These are phyloP conservation scores for Cercis canadensis DNA, from an alignment of 306 rosid species.

Conservation along the genomic window DNA sequence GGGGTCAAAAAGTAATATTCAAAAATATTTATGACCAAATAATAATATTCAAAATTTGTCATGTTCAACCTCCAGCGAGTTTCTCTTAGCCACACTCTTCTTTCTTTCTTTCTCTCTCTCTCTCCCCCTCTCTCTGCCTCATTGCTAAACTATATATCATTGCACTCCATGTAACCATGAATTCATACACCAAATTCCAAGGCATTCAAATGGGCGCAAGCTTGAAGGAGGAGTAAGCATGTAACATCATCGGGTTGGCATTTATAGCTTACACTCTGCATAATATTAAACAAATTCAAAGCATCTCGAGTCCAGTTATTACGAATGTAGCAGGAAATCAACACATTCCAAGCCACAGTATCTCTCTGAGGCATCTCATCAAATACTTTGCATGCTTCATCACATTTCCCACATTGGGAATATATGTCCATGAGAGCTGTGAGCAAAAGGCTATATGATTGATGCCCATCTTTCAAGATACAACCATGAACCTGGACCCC, in stretches of 20 bases:
- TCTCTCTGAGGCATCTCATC: slow-evolving; percentile 74
- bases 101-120: no score
- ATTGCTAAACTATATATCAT: no score
- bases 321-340: slow-evolving; percentile 70
- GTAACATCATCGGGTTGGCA: slow-evolving; percentile 79
- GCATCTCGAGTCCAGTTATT: slow-evolving; percentile 77
- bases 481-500: slow-evolving; percentile 79
- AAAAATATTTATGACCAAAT: no score
- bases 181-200: slow-evolving; percentile 65
- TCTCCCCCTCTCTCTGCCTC: no score
- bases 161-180: slow-evolving; percentile 64
- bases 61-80: no score
- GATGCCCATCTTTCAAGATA: slow-evolving; percentile 71
- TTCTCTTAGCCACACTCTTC: no score
- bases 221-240: slow-evolving; percentile 82
- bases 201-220: slow-evolving; percentile 79
- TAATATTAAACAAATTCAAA: slow-evolving; percentile 68
- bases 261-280: slow-evolving; percentile 54
- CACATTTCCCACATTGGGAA: slow-evolving; percentile 51
- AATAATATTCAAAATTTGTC: no score
- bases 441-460: slow-evolving; percentile 64
- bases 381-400: slow-evolving; percentile 72
- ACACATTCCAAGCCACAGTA: slow-evolving; percentile 86
- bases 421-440: slow-evolving; percentile 74
- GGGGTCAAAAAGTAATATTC: no score